A percentile compares a stretch with the other conserved stretches of the same genome.
Evolutionary conservation across 345 rosid genomes (phyloP).

Genomic region (Eucalyptus erythrocorys): DNA sequence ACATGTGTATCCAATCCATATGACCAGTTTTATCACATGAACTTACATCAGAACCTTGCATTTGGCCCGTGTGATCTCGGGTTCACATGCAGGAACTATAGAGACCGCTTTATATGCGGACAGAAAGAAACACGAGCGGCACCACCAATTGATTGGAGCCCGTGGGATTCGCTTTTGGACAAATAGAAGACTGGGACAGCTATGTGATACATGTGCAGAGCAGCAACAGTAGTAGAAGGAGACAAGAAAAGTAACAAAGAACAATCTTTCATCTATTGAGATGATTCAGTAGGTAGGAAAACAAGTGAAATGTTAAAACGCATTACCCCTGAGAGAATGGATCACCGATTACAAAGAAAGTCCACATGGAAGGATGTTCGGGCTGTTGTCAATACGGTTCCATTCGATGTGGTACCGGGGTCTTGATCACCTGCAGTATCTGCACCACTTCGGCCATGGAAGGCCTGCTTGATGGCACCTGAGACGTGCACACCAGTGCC

Average conservation of each 20-base stretch:
- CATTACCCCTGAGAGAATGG: neutral
- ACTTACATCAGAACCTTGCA: neutral
- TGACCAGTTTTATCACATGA: neutral
- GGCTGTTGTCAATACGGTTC: neutral
- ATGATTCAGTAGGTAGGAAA: neutral
- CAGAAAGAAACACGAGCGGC: neutral
- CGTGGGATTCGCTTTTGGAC: neutral
- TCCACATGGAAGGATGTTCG: neutral
- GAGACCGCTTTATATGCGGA: neutral
- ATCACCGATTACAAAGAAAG: neutral
- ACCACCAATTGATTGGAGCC: neutral
- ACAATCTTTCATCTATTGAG: neutral
- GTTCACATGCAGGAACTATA: neutral
- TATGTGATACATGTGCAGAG: neutral
- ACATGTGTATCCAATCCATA: neutral
- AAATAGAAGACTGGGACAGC: neutral
- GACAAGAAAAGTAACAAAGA: neutral
- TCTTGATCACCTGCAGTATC: constrained; percentile 58
- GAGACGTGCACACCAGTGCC: constrained; percentile 84
- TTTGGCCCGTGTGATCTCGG: neutral
- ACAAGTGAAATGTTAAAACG: neutral
- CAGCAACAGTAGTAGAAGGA: neutral
- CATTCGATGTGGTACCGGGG: neutral
- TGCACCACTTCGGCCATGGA: constrained; percentile 96
- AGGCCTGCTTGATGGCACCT: constrained; percentile 87